Evolutionary conservation across 2,329 filamentous ascomycete genomes (phyloP).

Genomic region (Graphium sp.): DNA sequence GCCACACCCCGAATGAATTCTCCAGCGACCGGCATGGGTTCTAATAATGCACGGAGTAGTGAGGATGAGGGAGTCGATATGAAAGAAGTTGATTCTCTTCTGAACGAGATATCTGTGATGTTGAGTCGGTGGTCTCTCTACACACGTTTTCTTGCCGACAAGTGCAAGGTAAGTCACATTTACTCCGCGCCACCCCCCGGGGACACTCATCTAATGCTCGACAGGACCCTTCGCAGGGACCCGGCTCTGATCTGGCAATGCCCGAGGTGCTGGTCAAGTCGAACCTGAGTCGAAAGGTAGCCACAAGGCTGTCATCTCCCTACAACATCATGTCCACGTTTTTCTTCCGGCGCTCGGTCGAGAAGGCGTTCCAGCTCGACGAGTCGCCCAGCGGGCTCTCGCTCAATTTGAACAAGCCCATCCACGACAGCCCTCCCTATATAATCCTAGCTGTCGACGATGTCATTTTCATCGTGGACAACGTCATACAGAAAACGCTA

Average conservation of each 20-base stretch:
- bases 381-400: slow-evolving; percentile 70
- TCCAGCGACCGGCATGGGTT: slow-evolving; percentile 34
- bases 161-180: slow-evolving; percentile 51
- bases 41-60: slow-evolving; percentile 40
- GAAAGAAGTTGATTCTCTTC: slow-evolving; percentile 80
- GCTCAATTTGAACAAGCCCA: slow-evolving; percentile 52
- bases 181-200: background rate
- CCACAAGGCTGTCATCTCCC: slow-evolving; percentile 54
- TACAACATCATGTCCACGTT: slow-evolving; percentile 92
- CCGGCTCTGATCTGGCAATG: too few species aligned
- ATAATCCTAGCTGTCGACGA: slow-evolving; percentile 95
- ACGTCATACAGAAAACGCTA: slow-evolving; percentile 72
- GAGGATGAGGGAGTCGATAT: slow-evolving; percentile 93
- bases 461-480: slow-evolving; percentile 97
- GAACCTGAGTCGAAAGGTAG: slow-evolving; percentile 64
- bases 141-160: slow-evolving; percentile 71
- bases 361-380: slow-evolving; percentile 94
- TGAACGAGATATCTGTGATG: slow-evolving; percentile 85
- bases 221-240: background rate
- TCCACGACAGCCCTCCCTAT: slow-evolving; percentile 68
- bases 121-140: slow-evolving; percentile 87
- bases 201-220: background rate
- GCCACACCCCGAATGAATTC: slow-evolving; percentile 58
- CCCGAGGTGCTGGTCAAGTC: slow-evolving; percentile 66
- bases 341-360: slow-evolving; percentile 89